A percentile compares a stretch with the other conserved stretches of the same genome.
Evolutionary conservation across 305 asterid species (phyloP).

Genomic region (Fraxinus platypoda): DNA sequence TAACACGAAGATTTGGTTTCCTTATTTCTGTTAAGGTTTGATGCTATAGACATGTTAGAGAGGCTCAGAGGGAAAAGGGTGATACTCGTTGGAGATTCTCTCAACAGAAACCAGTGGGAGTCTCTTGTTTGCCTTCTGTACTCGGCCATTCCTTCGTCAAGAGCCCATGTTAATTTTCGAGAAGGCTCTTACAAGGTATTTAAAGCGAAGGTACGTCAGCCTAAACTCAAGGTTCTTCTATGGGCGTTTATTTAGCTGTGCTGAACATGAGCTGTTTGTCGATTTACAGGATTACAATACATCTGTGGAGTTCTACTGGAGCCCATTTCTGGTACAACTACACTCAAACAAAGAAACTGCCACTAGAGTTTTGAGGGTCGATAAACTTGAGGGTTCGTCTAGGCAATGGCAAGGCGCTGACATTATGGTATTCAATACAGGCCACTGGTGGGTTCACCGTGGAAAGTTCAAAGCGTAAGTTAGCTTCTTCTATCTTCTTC

Average conservation of each 20-base stretch:
- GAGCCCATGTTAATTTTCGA: slow-evolving; percentile 17
- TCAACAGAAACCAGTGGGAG: slow-evolving; percentile 32
- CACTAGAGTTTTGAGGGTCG: slow-evolving; percentile 21
- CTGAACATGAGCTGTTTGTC: background rate
- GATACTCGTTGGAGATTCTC: slow-evolving; percentile 29
- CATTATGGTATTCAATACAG: slow-evolving; percentile 12
- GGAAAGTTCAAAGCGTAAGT: slow-evolving; percentile 30
- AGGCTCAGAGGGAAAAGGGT: slow-evolving; percentile 26
- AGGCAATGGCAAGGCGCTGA: slow-evolving; percentile 26
- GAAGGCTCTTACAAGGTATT: slow-evolving; percentile 23
- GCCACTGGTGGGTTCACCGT: slow-evolving; percentile 28
- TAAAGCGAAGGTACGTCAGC: slow-evolving; percentile 26
- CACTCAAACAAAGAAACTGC: background rate
- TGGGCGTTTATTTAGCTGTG: background rate
- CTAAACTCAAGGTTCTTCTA: background rate
- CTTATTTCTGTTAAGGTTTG: slow-evolving; percentile 2
- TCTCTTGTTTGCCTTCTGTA: slow-evolving; percentile 27
- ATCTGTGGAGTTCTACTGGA: slow-evolving; percentile 29
- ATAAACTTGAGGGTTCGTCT: slow-evolving; percentile 17
- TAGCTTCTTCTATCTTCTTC: background rate
- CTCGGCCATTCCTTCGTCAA: slow-evolving; percentile 26
- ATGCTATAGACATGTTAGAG: slow-evolving; percentile 26
- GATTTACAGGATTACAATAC: slow-evolving; percentile 21
- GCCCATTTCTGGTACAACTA: slow-evolving; percentile 28
- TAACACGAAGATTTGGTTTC: background rate